Conservation (phyloP, 495 filamentous ascomycete genomes). For the Aspergillus funiculosus region DNA sequence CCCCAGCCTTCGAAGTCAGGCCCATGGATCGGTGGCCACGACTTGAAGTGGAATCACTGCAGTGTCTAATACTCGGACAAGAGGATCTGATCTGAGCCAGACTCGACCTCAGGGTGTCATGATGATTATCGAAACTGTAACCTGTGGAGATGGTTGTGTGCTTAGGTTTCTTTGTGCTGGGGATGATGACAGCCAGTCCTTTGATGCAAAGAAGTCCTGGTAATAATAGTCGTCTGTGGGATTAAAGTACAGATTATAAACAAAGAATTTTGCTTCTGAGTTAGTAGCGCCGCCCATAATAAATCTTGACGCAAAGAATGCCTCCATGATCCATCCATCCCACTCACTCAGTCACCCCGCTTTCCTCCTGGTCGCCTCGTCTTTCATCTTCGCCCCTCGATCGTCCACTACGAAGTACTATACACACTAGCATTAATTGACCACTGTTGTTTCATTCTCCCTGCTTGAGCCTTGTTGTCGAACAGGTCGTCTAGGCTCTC, state of each 20-base stretch:
- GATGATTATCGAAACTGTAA: background rate
- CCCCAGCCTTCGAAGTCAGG: background rate
- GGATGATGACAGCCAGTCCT: no score
- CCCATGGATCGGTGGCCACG: constrained; percentile 4
- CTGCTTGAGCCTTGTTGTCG: constrained; percentile 1
- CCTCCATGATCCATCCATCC: background rate
- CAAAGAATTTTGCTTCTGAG: no score
- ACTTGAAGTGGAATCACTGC: no score
- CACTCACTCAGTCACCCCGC: background rate
- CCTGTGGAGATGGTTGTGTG: background rate
- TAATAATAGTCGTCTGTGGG: no score
- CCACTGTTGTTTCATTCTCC: background rate
- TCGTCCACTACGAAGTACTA: background rate
- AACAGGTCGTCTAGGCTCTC: background rate
- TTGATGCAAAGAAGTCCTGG: no score
- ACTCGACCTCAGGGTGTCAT: background rate
- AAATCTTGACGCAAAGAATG: constrained; percentile 9
- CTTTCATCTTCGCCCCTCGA: background rate
- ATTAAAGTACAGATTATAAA: no score
- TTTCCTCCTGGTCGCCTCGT: background rate
- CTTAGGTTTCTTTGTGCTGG: background rate
- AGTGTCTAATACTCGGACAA: background rate
- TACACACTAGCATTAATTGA: no score
- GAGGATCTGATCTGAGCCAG: background rate
- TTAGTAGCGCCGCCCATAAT: background rate